Conservation (phyloP, 2,329 filamentous ascomycete species). For the Alternaria conjuncta region DNA sequence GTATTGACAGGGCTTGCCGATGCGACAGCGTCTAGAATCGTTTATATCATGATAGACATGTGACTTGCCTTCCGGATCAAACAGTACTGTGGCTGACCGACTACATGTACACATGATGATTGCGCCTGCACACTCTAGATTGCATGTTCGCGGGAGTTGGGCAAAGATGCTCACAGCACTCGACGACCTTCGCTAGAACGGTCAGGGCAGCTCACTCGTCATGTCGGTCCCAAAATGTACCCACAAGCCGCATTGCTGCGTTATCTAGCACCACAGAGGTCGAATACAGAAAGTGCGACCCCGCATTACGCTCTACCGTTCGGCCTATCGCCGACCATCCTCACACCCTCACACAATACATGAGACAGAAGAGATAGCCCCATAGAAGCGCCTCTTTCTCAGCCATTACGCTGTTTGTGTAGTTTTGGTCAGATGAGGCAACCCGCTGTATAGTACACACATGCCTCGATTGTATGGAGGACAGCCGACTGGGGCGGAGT, state of each 20-base stretch:
- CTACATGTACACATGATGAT: background rate
- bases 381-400: background rate
- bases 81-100: background rate
- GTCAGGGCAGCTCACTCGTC: background rate
- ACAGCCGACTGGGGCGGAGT: slow-evolving; percentile 13
- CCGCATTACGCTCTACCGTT: background rate
- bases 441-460: slow-evolving; percentile 3
- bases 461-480: slow-evolving; percentile 8
- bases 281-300: background rate
- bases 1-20: background rate
- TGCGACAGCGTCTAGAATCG: background rate
- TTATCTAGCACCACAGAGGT: background rate
- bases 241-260: background rate
- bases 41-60: background rate
- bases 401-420: background rate
- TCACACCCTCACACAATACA: background rate
- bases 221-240: background rate
- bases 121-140: background rate
- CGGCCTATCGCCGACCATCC: background rate
- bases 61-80: background rate
- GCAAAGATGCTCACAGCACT: background rate
- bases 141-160: background rate
- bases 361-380: background rate
- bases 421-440: background rate
- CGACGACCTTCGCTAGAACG: background rate